These are phyloP conservation scores for Stephania yunnanensis DNA, from an alignment of 164 flowering plant species.

Conservation along the genomic window DNA sequence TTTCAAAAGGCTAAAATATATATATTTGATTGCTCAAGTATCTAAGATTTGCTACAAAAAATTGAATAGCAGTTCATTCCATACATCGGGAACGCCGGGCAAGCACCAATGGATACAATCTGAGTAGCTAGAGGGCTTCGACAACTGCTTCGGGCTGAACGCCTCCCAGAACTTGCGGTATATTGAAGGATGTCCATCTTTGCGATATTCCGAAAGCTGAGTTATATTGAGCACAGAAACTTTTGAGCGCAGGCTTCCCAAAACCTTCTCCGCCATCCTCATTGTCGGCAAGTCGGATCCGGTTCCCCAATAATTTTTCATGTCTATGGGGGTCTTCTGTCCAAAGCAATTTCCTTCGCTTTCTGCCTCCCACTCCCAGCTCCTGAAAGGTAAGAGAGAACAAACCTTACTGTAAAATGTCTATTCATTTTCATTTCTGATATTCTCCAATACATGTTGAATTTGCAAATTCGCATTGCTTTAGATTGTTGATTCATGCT, in stretches of 20 bases:
- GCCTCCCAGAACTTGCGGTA: conserved; percentile 94
- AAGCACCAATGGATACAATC: conserved; percentile 99
- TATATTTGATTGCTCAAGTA: neutral
- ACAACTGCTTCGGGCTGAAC: conserved; percentile 49
- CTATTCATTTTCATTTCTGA: neutral
- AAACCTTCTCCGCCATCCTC: conserved; percentile 61
- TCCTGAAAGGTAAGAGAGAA: conserved; percentile 41
- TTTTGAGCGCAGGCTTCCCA: conserved; percentile 46
- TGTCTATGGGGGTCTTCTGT: conserved; percentile 54
- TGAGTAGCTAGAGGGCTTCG: conserved; percentile 68
- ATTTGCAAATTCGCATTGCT: neutral
- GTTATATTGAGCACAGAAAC: conserved; percentile 78
- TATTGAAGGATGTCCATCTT: conserved; percentile 91
- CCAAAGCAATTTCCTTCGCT: conserved; percentile 83
- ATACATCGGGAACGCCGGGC: conserved; percentile 95
- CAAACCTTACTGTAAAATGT: neutral
- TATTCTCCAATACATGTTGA: neutral
- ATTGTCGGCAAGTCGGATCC: conserved; percentile 84
- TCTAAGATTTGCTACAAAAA: conserved; percentile 29
- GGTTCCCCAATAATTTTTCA: conserved; percentile 73
- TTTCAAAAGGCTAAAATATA: neutral
- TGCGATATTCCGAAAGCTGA: conserved; percentile 90
- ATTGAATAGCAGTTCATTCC: conserved; percentile 85
- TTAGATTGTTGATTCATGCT: neutral
- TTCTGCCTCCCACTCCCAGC: conserved; percentile 71